Base-by-base conservation (phyloP, 1,284 basidiomycete genomes). In the Ustilago curta region DNA sequence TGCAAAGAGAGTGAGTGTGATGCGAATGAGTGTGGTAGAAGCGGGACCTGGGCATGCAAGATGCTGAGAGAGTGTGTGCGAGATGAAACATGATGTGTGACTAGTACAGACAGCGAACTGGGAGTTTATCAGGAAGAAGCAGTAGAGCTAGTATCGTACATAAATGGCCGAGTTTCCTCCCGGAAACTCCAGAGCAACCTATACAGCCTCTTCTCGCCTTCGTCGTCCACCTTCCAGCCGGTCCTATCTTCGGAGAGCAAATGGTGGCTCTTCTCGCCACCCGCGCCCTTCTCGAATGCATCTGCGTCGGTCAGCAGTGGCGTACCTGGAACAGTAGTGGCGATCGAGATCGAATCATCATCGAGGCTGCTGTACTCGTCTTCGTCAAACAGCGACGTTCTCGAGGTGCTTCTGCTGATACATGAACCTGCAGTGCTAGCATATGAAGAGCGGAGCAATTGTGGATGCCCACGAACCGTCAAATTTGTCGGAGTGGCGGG, bases 381-480 rank as follows among this genome's bases (percentile, higher is more conserved):
- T 16, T 71, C 32, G 31, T 73, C 70, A 25, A 73, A 75, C 0
- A 75, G 51, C 9, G 61, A 62, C 0, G 63, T 64, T 7, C 48
- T 44, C 16, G 59, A 63, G 4, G 66, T 70, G 39, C 54, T 59
- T 14, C 56, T 56, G 51, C 67, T 70, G 32, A 66, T 48, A 18
- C 53, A 45, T 14, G 55, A 45, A 49, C 35, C 54, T 25, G 35
- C 56, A 43, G 18, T 35, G 37, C 71, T 74, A 7, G 71, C 44
- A 27, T 74, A 71, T 8, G 69, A 70, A 1, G 62, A 53, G 42
- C 66, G 59, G n/a, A 67, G 62, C 35, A 45, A 35, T 52, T 74
- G 47, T 31, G 55, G 59, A 19, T 66, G 62, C 21, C 31, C 39
- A 1, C 45, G 25, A 2, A 25, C n/a, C 45, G 27, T 29, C 14